Evolutionary conservation across 2,329 filamentous ascomycete genomes (phyloP).

Genomic region (Xylaria sp.): DNA sequence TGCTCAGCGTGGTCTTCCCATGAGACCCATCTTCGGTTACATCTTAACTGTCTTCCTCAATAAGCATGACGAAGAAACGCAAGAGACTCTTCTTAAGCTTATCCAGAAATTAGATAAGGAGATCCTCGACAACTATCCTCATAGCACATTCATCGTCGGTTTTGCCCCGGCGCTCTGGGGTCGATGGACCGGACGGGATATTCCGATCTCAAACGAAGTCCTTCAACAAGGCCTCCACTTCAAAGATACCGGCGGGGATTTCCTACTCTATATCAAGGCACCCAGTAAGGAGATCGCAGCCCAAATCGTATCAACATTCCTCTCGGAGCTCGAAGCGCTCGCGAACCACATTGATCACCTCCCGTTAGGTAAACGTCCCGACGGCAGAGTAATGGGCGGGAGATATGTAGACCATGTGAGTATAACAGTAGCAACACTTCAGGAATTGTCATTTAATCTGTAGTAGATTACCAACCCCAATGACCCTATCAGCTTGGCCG

Average conservation of each 20-base stretch:
- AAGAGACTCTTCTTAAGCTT: constrained; percentile 17
- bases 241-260: constrained; percentile 31
- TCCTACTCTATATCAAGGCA: constrained; percentile 31
- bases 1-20: constrained; percentile 34
- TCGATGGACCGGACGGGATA: constrained; percentile 19
- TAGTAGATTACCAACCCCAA: constrained; percentile 28
- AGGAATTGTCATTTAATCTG: not conserved
- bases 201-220: constrained; percentile 25
- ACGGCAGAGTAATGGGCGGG: constrained; percentile 34
- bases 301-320: constrained; percentile 20
- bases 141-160: constrained; percentile 29
- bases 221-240: constrained; percentile 30
- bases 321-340: constrained; percentile 13
- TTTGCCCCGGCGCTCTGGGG: constrained; percentile 31
- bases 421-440: not conserved
- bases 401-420: constrained; percentile 32
- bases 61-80: constrained; percentile 10
- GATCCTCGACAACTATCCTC: constrained; percentile 15
- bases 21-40: constrained; percentile 30
- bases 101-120: constrained; percentile 27
- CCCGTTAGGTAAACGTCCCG: constrained; percentile 28
- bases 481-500: constrained; percentile 33
- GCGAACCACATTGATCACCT: constrained; percentile 13
- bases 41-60: constrained; percentile 34
- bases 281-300: constrained; percentile 2